These are phyloP conservation scores for Boletus smithii DNA, from an alignment of 1,284 basidiomycete genomes.

Conservation along the genomic window DNA sequence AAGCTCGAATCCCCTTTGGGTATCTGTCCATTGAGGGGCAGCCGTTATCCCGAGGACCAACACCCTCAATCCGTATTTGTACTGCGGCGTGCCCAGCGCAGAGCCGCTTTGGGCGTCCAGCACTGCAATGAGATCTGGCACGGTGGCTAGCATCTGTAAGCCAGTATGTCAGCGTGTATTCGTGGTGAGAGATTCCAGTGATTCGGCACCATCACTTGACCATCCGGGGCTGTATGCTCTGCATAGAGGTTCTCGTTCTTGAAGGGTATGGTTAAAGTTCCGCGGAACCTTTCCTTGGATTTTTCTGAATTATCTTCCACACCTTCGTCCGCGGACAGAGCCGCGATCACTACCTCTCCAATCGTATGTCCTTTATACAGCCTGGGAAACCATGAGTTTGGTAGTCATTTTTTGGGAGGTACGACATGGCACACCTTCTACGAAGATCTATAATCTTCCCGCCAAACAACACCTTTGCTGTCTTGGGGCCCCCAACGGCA, in stretches of 20 bases:
- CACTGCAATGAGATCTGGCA: constrained; percentile 61
- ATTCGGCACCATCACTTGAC: constrained; percentile 17
- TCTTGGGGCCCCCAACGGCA: constrained; percentile 41
- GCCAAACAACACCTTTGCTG: constrained; percentile 46
- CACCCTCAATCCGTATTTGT: constrained; percentile 54
- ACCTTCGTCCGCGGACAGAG: constrained; percentile 32
- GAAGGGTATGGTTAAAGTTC: constrained; percentile 47
- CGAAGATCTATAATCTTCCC: constrained; percentile 56
- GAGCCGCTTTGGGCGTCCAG: constrained; percentile 54
- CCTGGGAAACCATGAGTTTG: constrained; percentile 9
- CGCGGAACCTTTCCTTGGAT: constrained; percentile 20
- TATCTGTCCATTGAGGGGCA: constrained; percentile 54
- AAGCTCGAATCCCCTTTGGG: constrained; percentile 48
- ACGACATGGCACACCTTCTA: constrained; percentile 38
- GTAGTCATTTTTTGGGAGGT: background rate
- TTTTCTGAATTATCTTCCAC: constrained; percentile 5
- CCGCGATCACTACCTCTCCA: constrained; percentile 47
- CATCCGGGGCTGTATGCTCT: constrained; percentile 36
- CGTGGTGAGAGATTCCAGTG: background rate
- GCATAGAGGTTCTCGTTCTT: constrained; percentile 60
- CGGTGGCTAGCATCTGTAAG: constrained; percentile 39
- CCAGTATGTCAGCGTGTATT: constrained; percentile 6
- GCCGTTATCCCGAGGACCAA: constrained; percentile 55
- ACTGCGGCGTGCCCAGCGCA: constrained; percentile 48
- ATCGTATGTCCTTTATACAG: constrained; percentile 46